Evolutionary conservation across 306 rosid genomes (phyloP), one percentile per base, ranked within the genome.

Genomic region (Sphenostylis stenocarpa): DNA sequence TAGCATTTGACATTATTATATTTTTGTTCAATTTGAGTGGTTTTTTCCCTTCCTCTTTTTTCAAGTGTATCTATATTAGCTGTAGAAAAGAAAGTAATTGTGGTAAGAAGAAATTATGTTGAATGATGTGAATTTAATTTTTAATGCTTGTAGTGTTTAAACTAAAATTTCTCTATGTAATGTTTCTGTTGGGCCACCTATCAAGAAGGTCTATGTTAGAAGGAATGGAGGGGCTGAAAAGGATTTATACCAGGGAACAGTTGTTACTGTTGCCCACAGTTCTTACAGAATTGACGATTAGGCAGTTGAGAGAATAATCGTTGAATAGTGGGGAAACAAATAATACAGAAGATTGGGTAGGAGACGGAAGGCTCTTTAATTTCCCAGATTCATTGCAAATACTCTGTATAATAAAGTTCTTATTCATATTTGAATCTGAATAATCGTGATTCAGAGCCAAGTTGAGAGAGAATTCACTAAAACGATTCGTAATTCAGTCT

Each of bases 11-110:
- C 29, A 16, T 44, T 67, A 21, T 33, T 43, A 31, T 80, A 19
- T 63, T 52, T 65, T 60, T 4, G 23, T 66, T 77, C 45, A 3
- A 16, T 55, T 76, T 34, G 65, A 21, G 70, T 60, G 20, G 4
- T 49, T 44, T 28, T 41, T 4, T 26, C 63, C 57, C 36, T 17
- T 43, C 58, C 29, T 67, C 48, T 47, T 23, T 57, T 49, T n/a
- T 60, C 4, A 52, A 64, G 82, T 48, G 11, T 16, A 56, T 69
- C 15, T n/a, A n/a, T 47, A 13, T 79, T 63, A 4, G 67, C 62
- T 67, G 20, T 47, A 15, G 64, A 58, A 28, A 73, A 28, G 58
- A 17, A 16, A 2, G 10, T 63, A 23, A 47, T 29, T 44, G 61
- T 38, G 41, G 9, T 55, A 39, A 53, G 41, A 56, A 29, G 41